Evolutionary conservation across 345 rosid species (phyloP).

Genomic region (Eutrema heterophyllum): DNA sequence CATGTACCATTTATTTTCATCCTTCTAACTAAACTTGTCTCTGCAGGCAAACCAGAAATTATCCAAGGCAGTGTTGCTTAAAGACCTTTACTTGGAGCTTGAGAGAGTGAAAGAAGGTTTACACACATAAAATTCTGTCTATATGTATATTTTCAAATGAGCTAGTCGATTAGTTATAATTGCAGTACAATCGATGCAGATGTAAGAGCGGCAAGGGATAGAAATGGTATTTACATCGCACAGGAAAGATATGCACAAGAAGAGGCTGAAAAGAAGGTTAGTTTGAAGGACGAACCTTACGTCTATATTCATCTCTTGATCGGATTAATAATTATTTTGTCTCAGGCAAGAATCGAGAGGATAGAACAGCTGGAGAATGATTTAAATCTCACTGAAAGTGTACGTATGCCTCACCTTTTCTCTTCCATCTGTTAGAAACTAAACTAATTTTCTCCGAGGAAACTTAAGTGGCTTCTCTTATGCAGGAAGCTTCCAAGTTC

Average conservation of each 20-base stretch:
- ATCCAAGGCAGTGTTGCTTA: constrained; percentile 76
- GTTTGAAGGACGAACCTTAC: neutral
- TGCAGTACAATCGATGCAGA: constrained; percentile 41
- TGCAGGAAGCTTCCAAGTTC: constrained; percentile 65
- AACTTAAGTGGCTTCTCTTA: constrained; percentile 12
- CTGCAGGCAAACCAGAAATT: constrained; percentile 92
- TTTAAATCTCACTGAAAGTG: constrained; percentile 54
- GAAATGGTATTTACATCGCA: constrained; percentile 81
- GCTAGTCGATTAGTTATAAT: neutral
- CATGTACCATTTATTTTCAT: neutral
- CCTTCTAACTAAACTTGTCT: constrained; percentile 3
- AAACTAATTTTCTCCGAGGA: neutral
- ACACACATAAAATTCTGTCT: neutral
- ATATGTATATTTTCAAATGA: neutral
- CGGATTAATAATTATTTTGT: neutral
- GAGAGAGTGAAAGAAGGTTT: constrained; percentile 92
- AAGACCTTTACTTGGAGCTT: constrained; percentile 82
- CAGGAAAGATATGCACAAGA: constrained; percentile 79
- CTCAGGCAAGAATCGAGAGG: constrained; percentile 66
- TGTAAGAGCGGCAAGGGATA: constrained; percentile 90
- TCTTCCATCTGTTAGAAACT: neutral
- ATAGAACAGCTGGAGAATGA: constrained; percentile 78
- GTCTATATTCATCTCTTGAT: neutral
- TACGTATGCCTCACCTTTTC: constrained; percentile 26
- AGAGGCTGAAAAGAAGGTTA: constrained; percentile 92